Evolutionary conservation across 352 stramenopile species (phyloP), one percentile per base, ranked within the genome.

Genomic region (Phytophthora sansomeana): DNA sequence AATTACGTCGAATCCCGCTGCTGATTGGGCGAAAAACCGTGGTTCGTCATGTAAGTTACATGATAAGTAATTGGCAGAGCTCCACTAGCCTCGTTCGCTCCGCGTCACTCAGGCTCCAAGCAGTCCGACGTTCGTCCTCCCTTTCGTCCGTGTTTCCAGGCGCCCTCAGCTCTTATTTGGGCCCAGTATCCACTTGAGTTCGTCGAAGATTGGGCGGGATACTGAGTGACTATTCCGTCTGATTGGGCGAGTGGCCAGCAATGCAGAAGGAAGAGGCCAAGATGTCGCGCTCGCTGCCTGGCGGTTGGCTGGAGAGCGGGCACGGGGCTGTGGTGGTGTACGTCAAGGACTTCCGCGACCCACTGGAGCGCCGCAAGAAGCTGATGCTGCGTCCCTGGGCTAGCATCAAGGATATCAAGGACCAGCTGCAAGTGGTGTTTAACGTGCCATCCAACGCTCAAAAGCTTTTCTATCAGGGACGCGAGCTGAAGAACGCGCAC

Each of bases 401-500:
- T 28, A 85, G 72, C 59, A 82, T 95, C 57, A 95, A 95, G 63
- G 85, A 95, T 79, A 77, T 95, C 56, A 95, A 95, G 53, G 83
- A 93, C 55, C 85, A 93, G 72, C 73, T 95, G 36, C 83, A 93
- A 52, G 84, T 93, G 51, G 82, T 93, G 14, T 92, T 92, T 58
- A 91, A 92, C 43, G 84, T 93, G 54, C 85, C 85, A 30, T 81
- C 78, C 35, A 87, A 87, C 55, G 83, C 84, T 24, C 87, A 95
- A 58, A 91, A 92, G 68, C 82, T 95, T 50, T 95, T 82, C 58
- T 93, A 83, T 56, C 85, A 93, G 46, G 87, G 87, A 9, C 80
- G 83, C 21, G 87, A 95, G 74, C 79, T 95, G 17, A 92, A 91
- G 57, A 95, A 93, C 64, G 71, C 74, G 56, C 85, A 93, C 69